Base-by-base conservation (phyloP, 1,284 basidiomycete species). In the Lignosus rhinocerotis region DNA sequence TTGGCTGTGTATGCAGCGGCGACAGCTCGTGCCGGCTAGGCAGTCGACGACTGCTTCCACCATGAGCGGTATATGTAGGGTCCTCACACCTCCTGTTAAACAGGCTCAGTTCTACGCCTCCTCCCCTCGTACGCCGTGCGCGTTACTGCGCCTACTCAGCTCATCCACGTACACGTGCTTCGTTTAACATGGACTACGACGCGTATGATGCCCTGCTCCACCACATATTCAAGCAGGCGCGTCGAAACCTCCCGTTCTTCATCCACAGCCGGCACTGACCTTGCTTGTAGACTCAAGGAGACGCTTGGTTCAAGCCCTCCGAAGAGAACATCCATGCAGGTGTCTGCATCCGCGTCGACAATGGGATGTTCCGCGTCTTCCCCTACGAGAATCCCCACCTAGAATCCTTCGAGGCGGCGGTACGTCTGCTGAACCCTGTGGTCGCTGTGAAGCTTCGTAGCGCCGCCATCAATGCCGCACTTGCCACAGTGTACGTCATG, bases 391-490 rank as follows among this genome's bases (percentile, higher is more conserved):
- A 79, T 63, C 70, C 61, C 45, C 72, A 78, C 69, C 78, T 90
- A 50, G 82, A 80, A 34, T 85, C 87, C 30, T 90, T 90, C 64
- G 86, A 90, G 73, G 82, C 83, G 10, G 88, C 88, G 7, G 79
- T 93, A 10, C 79, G 83, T 8, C 73, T 76, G 32, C 77, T 94
- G 53, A 93, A 93, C 67, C 88, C 90, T 14, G 85, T 91, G 48
- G 88, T 92, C 44, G 90, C 90, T 3, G 86, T 93, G 68, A 92
- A 92, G 73, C 76, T 91, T 45, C 84, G 90, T 39, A 88, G 84
- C 65, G 88, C 90, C 34, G 88, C 90, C n/a, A 87, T 92, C 17
- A 87, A 92, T 67, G 89, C 89, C 38, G 89, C 90, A 39, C 78
- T 91, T 61, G 73, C 81, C 25, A 82, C 80, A 32, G 80, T 88